Base-by-base conservation (phyloP, 2,329 filamentous ascomycete genomes). In the Claviceps fusiformis region DNA sequence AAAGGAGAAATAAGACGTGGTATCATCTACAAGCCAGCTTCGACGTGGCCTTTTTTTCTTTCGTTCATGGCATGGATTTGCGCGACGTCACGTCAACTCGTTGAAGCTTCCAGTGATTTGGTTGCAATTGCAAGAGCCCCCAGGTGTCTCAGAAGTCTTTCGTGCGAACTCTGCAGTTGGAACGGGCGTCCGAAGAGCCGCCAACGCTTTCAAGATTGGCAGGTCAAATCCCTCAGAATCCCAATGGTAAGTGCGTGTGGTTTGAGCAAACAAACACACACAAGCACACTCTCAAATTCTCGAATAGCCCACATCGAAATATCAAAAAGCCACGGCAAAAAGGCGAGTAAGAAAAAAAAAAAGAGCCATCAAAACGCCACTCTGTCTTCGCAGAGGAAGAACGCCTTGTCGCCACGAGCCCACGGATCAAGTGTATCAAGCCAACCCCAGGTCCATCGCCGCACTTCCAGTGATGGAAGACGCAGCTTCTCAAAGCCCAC, bases 391-490 rank as follows among this genome's bases (percentile, higher is more conserved):
- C 49, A 48, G 54, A 59, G 56, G 54, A 58, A 58, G 24, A 43
- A 24, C 24, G 33, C 35, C 17, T 29, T 24, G 24, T 56, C 41
- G 56, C 68, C 69, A 72, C 68, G 62, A 72, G 69, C 68, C 69
- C 68, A 66, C 69, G 64, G 62, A 65, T 62, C 65, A 67, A 66
- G 57, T 59, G 63, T 60, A 48, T 71, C 64, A 73, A 75, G 74
- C 77, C 74, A 77, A 77, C 76, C 73, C 73, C 76, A 77, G 76
- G 75, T 79, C 69, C 72, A 76, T 76, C 73, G 70, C 65, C 70
- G 71, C 70, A 71, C 70, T 69, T 58, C 58, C 54, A 29, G 8
- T 63, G 68, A 72, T 68, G 70, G 67, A 69, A 73, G 71, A 73
- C 71, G 68, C 71, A 67, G 68, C 68, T 73, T 73, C 72, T 74